A percentile compares a stretch with the other conserved stretches of the same genome.
phyloP scores from a whole-genome alignment of 768 basidiomycete genomes.

The Hygrophoropsis aurantiaca region DNA sequence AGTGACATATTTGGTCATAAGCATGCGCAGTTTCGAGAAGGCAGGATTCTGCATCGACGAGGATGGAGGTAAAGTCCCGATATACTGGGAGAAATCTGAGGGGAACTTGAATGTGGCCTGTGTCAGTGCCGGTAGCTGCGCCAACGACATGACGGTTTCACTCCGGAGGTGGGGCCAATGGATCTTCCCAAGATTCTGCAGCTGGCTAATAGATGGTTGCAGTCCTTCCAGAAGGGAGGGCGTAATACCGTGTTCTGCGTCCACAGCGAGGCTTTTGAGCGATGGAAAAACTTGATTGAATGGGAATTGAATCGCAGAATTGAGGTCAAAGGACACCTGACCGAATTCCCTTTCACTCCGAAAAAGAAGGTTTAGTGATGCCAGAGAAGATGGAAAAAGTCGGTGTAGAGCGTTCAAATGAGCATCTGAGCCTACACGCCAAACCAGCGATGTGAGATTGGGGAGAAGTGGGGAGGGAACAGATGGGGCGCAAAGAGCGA shows the following conservation, averaged over 20 bases:
- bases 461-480: slow-evolving; percentile 19
- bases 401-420: slow-evolving; percentile 18
- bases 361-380: no score
- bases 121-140: slow-evolving; percentile 15
- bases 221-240: not conserved
- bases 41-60: no score
- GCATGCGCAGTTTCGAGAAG: no score
- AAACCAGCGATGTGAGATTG: slow-evolving; percentile 17
- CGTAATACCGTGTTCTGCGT: no score
- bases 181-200: slow-evolving; percentile 2
- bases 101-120: slow-evolving; percentile 16
- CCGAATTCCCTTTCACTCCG: no score
- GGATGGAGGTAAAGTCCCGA: no score
- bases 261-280: no score
- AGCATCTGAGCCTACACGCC: slow-evolving; percentile 12
- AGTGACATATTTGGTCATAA: no score
- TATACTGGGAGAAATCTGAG: slow-evolving; percentile 1
- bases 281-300: no score
- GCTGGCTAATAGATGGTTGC: not conserved
- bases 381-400: slow-evolving; percentile 17
- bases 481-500: slow-evolving; percentile 24
- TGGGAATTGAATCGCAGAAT: slow-evolving; percentile 15
- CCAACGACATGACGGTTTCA: slow-evolving; percentile 19
- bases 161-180: slow-evolving; percentile 11
- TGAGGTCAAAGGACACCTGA: no score